Percentiles rank a stretch among this genome's conserved stretches.
Evolutionary conservation across 352 stramenopile genomes (phyloP).

Genomic region (Aphanomyces astaci): DNA sequence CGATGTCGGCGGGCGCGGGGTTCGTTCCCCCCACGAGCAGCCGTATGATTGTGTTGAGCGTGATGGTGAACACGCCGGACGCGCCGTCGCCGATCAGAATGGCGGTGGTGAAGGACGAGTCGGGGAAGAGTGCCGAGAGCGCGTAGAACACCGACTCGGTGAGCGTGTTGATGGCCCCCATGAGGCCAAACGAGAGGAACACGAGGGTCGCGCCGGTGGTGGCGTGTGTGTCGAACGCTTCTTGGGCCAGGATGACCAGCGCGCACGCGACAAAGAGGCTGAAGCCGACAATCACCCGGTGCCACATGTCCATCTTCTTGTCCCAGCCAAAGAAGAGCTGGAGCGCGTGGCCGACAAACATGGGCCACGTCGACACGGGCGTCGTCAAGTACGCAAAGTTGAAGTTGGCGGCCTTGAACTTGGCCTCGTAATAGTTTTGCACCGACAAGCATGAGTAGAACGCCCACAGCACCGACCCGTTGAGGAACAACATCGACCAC

Average conservation of each 20-base stretch:
- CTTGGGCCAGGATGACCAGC: constrained; percentile 57
- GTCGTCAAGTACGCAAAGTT: constrained; percentile 64
- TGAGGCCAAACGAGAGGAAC: constrained; percentile 42
- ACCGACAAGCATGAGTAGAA: constrained; percentile 70
- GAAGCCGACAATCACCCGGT: constrained; percentile 45
- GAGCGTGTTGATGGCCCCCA: constrained; percentile 50
- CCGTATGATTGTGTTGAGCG: constrained; percentile 44
- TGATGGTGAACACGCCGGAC: constrained; percentile 50
- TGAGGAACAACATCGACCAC: constrained; percentile 62
- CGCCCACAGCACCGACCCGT: constrained; percentile 56
- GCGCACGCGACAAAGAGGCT: constrained; percentile 43
- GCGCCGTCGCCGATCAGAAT: constrained; percentile 53
- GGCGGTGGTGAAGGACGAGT: constrained; percentile 51
- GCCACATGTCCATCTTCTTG: constrained; percentile 44
- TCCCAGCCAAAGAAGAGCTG: constrained; percentile 54
- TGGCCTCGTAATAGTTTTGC: constrained; percentile 46
- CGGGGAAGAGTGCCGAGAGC: constrained; percentile 47
- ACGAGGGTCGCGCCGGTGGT: constrained; percentile 43
- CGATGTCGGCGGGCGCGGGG: constrained; percentile 32
- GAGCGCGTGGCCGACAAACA: constrained; percentile 42
- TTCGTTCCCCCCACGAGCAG: constrained; percentile 42
- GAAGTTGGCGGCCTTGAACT: constrained; percentile 37
- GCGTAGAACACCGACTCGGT: constrained; percentile 53
- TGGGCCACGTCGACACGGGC: constrained; percentile 50
- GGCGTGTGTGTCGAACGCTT: neutral